These are phyloP conservation scores for Sphagnum fallax DNA, from an alignment of 228 moss, liverwort and hornwort genomes.

Conservation along the genomic window DNA sequence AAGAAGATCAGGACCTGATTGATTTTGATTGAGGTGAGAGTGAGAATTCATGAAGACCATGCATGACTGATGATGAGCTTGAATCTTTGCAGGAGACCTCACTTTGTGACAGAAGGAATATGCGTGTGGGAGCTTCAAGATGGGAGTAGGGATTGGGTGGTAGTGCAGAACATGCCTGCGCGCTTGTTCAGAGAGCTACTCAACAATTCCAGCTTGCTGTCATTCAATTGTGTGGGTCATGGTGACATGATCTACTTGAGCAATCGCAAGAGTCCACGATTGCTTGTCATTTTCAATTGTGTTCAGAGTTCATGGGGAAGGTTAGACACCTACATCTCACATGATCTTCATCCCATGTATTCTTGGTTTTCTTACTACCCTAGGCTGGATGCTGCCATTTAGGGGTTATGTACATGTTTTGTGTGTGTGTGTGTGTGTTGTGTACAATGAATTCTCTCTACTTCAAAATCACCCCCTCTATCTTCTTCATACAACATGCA, in stretches of 20 bases:
- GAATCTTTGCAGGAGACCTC: slow-evolving; percentile 28
- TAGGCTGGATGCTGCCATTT: slow-evolving; percentile 18
- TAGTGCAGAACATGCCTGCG: slow-evolving; percentile 53
- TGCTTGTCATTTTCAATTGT: slow-evolving; percentile 16
- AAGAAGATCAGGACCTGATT: too few species aligned
- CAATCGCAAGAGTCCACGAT: slow-evolving; percentile 20
- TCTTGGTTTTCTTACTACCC: slow-evolving; percentile 59
- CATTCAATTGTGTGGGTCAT: slow-evolving; percentile 33
- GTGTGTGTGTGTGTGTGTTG: too few species aligned
- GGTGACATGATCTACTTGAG: slow-evolving; percentile 25
- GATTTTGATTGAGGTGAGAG: too few species aligned
- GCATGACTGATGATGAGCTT: too few species aligned
- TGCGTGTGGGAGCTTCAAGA: slow-evolving; percentile 52
- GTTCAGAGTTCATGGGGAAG: slow-evolving; percentile 13
- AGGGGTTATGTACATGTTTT: not conserved
- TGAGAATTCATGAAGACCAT: too few species aligned
- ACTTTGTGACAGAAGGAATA: slow-evolving; percentile 54
- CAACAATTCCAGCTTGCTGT: slow-evolving; percentile 30
- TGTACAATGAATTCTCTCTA: too few species aligned
- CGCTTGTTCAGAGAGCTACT: slow-evolving; percentile 37
- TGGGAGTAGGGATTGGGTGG: slow-evolving; percentile 27
- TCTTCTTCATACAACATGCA: too few species aligned
- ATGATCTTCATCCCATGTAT: slow-evolving; percentile 43
- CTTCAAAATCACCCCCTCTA: too few species aligned
- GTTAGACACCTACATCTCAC: slow-evolving; percentile 20